A percentile compares a stretch with the other conserved stretches of the same genome.
Conservation (phyloP, 148 eudicot genomes). For the Rhododendron griersonianum region DNA sequence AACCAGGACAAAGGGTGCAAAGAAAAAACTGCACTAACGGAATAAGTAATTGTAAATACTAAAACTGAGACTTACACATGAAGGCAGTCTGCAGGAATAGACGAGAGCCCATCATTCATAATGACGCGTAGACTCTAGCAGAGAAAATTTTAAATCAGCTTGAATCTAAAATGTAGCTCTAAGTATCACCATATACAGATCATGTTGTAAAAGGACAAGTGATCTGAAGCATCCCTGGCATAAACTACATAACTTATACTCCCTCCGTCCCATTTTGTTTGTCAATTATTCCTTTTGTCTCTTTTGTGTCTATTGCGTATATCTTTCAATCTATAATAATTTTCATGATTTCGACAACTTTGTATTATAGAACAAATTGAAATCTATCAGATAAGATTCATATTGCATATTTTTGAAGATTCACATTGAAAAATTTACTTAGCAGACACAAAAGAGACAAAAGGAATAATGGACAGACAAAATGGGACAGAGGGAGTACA, state of each 20-base stretch:
- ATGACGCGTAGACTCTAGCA: constrained; percentile 84
- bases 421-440: too few species aligned
- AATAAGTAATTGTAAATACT: neutral
- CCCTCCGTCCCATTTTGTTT: too few species aligned
- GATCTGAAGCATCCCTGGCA: neutral
- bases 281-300: too few species aligned
- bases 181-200: neutral
- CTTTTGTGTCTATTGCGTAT: too few species aligned
- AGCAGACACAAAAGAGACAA: too few species aligned
- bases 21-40: neutral
- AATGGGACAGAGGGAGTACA: neutral
- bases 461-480: too few species aligned
- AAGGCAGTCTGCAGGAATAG: constrained; percentile 80
- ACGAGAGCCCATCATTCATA: constrained; percentile 91
- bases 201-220: neutral
- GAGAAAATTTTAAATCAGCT: constrained; percentile 20
- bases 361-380: too few species aligned
- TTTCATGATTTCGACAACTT: too few species aligned
- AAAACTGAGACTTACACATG: constrained; percentile 57
- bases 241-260: neutral
- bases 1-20: neutral
- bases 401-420: too few species aligned
- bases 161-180: neutral
- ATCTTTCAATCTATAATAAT: too few species aligned
- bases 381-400: too few species aligned